Base-by-base conservation (phyloP, 352 stramenopile genomes). In the Pythium folliculosum region DNA sequence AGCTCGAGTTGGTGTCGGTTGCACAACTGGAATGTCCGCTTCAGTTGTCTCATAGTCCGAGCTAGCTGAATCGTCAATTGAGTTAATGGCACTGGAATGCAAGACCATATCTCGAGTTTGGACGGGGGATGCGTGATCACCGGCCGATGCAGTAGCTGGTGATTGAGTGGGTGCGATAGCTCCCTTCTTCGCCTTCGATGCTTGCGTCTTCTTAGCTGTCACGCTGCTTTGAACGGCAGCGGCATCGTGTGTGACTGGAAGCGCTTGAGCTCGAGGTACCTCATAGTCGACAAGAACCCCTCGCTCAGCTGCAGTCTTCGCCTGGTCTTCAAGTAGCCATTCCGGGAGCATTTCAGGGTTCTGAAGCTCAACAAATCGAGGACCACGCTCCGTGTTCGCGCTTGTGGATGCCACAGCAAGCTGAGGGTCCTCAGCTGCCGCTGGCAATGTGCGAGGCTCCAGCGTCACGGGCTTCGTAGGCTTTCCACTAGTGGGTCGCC, bases 21-120 rank as follows among this genome's bases (percentile, higher is more conserved):
- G 9, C 9, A 12, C 8, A 14, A 48, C 38, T 23, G 57, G 49
- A 62, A 43, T 37, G 51, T 30, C 40, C 25, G 23, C 27, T 32
- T 67, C 65, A 12, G n/a, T 44, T 4, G 73, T 52, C 14, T 80
- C 73, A 48, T 72, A 80, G 35, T 80, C 73, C 16, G 73, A 77
- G 54, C 73, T 80, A 1, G 16, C 63, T 0, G 65, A 75, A 38
- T 69, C 69, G 4, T 77, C 73, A 45, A 77, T 69, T 13, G 70
- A 70, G 32, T 74, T 73, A 9, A 70, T 62, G 2, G 63, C 60
- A 32, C 65, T 75, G 12, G 71, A 70, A 48, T 72, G 65, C 44
- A 74, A 52, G 19, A 71, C 67, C 35, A 70, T 62, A 51, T 75
- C 67, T 32, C 53, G 60, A 27, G 60, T 73, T 27, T 68, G 47